These are phyloP conservation scores for Marasmius tenuissimus DNA, from an alignment of 1,284 basidiomycete genomes.

Conservation along the genomic window DNA sequence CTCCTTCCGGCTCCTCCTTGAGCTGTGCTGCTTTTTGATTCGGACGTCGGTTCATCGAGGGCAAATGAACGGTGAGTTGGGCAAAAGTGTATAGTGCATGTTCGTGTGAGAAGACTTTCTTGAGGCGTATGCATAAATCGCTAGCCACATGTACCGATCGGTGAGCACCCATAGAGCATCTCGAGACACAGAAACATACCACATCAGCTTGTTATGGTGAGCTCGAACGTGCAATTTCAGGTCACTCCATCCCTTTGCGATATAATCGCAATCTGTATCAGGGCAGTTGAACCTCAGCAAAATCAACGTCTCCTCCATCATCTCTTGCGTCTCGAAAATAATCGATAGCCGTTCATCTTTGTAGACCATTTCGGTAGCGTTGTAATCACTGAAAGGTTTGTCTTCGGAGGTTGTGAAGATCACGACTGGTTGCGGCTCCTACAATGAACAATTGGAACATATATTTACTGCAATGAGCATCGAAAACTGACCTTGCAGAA, in stretches of 20 bases:
- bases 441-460: slow-evolving; percentile 8
- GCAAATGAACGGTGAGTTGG: slow-evolving; percentile 76
- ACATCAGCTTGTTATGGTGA: slow-evolving; percentile 79
- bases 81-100: slow-evolving; percentile 82
- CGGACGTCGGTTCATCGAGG: slow-evolving; percentile 61
- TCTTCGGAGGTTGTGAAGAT: slow-evolving; percentile 81
- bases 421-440: slow-evolving; percentile 80
- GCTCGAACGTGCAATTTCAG: slow-evolving; percentile 80
- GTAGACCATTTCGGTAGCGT: slow-evolving; percentile 56
- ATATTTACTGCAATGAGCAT: slow-evolving; percentile 3
- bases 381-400: slow-evolving; percentile 63
- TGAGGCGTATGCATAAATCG: slow-evolving; percentile 85
- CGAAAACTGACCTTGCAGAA: slow-evolving; percentile 85
- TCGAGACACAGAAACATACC: slow-evolving; percentile 47
- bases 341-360: slow-evolving; percentile 81
- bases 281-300: slow-evolving; percentile 91
- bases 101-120: slow-evolving; percentile 97
- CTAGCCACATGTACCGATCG: slow-evolving; percentile 37
- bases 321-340: slow-evolving; percentile 87
- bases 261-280: slow-evolving; percentile 78
- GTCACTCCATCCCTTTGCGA: slow-evolving; percentile 86
- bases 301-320: slow-evolving; percentile 94
- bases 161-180: neutral
- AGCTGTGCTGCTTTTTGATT: slow-evolving; percentile 31
- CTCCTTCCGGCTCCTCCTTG: slow-evolving; percentile 64